A percentile compares a stretch with the other conserved stretches of the same genome.
These are phyloP conservation scores for Mrakia frigida DNA, from an alignment of 768 basidiomycete genomes.

Conservation along the genomic window DNA sequence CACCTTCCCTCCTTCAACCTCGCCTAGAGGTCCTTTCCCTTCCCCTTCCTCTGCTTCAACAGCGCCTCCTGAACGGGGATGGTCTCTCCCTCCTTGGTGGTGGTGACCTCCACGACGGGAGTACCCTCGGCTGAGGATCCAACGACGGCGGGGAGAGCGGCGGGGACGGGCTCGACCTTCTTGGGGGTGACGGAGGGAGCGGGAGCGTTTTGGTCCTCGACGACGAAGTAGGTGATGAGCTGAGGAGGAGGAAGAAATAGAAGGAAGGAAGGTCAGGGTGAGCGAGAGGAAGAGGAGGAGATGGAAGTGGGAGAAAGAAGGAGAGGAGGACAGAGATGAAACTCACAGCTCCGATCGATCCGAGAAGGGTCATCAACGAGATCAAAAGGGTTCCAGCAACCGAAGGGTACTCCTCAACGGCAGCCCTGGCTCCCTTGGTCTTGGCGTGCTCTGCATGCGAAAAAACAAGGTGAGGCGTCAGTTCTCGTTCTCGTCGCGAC, in stretches of 20 bases:
- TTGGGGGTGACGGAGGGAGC: background rate
- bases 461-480: background rate
- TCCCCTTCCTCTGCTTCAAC: slow-evolving; percentile 15
- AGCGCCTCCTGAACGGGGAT: background rate
- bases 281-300: too few species aligned
- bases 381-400: slow-evolving; percentile 10
- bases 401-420: slow-evolving; percentile 12
- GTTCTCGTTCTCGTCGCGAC: background rate
- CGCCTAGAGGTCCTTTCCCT: slow-evolving; percentile 3
- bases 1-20: background rate
- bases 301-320: background rate
- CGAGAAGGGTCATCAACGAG: slow-evolving; percentile 1
- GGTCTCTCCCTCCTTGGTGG: slow-evolving; percentile 3
- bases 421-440: background rate
- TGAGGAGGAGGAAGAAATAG: background rate
- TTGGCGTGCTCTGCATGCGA: background rate
- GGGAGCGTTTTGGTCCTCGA: background rate
- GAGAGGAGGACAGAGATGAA: background rate
- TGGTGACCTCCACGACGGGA: slow-evolving; percentile 11
- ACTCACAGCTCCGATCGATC: background rate
- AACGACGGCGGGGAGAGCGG: slow-evolving; percentile 5
- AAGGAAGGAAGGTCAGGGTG: background rate
- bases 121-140: background rate
- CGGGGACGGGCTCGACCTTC: slow-evolving; percentile 6
- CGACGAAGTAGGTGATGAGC: background rate